phyloP scores from a whole-genome alignment of 768 basidiomycete species.

The Tulasnella sp. region DNA sequence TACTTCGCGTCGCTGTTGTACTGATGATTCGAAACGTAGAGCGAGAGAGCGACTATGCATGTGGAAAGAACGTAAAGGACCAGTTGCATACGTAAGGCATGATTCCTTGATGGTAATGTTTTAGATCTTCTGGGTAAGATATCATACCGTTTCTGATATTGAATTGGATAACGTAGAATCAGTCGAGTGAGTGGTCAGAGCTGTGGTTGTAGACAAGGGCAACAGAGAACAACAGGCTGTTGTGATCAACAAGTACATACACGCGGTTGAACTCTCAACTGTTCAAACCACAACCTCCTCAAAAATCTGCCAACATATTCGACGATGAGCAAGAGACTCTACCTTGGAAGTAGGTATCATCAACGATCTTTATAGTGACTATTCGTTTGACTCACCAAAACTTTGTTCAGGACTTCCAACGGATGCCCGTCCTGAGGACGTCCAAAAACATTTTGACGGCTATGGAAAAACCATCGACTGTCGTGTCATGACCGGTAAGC shows the following conservation, averaged over 20 bases:
- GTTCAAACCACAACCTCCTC: not conserved
- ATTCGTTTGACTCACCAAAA: not conserved
- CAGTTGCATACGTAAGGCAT: no score
- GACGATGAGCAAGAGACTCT: conserved; percentile 7
- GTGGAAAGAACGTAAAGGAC: no score
- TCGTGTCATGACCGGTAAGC: conserved; percentile 85
- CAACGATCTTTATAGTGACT: not conserved
- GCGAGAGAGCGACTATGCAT: no score
- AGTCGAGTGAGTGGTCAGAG: not conserved
- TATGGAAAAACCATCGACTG: conserved; percentile 83
- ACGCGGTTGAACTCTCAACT: conserved; percentile 3
- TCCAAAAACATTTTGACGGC: conserved; percentile 80
- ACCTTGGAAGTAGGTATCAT: conserved; percentile 21
- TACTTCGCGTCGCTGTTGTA: not conserved
- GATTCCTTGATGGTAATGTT: no score
- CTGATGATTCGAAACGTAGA: no score
- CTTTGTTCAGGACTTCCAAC: conserved; percentile 54
- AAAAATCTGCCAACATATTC: not conserved
- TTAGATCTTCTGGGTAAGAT: no score
- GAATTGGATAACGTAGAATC: no score
- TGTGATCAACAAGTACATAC: not conserved
- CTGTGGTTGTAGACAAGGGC: not conserved
- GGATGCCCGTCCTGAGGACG: conserved; percentile 74
- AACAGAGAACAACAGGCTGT: not conserved
- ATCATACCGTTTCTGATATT: no score